These are phyloP conservation scores for Ogataea polymorpha DNA, from an alignment of 805 yeast species.

Conservation along the genomic window DNA sequence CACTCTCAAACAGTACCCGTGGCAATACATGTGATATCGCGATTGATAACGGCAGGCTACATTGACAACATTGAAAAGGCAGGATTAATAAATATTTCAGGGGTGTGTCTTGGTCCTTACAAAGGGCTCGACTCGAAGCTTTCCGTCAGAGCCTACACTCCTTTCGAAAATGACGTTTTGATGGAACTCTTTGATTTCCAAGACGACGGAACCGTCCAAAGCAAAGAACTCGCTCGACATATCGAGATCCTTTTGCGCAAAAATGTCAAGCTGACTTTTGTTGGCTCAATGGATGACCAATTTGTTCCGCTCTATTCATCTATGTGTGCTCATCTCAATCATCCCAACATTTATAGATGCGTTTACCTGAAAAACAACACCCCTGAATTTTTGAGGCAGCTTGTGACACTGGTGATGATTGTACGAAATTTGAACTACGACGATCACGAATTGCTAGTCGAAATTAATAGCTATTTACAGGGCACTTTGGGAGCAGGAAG, in stretches of 20 bases:
- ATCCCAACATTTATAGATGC: conserved; percentile 85
- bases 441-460: conserved; percentile 39
- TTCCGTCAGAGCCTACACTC: conserved; percentile 77
- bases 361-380: conserved; percentile 61
- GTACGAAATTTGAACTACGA: conserved; percentile 28
- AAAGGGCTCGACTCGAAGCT: conserved; percentile 81
- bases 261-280: conserved; percentile 74
- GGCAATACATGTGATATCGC: conserved; percentile 61
- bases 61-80: conserved; percentile 53
- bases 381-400: conserved; percentile 43
- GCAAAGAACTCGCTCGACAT: conserved; percentile 65
- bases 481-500: conserved; percentile 78
- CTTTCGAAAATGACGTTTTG: conserved; percentile 82
- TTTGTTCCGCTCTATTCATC: conserved; percentile 91
- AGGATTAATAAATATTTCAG: conserved; percentile 90
- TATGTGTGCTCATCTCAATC: conserved; percentile 68
- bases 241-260: conserved; percentile 60
- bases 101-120: conserved; percentile 87
- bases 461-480: conserved; percentile 68
- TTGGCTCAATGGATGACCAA: conserved; percentile 89
- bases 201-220: conserved; percentile 65
- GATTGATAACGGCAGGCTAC: conserved; percentile 46
- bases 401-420: conserved; percentile 23
- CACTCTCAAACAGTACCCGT: conserved; percentile 96
- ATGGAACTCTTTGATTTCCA: conserved; percentile 87